Conservation (phyloP, 305 asterid species). For the Salvia sclarea region DNA sequence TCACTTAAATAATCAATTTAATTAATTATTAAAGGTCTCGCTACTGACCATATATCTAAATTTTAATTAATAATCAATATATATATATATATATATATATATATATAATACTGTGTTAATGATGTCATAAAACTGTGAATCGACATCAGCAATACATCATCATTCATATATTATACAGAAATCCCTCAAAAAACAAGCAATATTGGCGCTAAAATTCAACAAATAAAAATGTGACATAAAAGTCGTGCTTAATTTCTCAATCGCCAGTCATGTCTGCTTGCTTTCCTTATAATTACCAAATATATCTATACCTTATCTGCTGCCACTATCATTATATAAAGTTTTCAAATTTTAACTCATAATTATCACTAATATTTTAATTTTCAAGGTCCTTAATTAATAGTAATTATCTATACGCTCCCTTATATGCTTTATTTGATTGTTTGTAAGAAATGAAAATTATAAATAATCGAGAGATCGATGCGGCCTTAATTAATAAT, state of each 20-base stretch:
- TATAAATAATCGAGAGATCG: neutral
- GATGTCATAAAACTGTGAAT: neutral
- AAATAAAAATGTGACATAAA: neutral
- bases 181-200: no score
- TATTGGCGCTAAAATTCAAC: neutral
- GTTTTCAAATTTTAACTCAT: neutral
- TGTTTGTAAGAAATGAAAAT: neutral
- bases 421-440: neutral
- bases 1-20: no score
- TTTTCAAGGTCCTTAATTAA: neutral
- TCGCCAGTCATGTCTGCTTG: neutral
- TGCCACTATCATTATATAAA: neutral
- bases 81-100: no score
- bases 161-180: no score
- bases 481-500: no score
- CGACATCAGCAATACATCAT: neutral
- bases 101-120: no score
- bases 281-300: neutral
- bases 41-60: no score
- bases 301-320: neutral
- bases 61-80: no score
- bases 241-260: neutral
- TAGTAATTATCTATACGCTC: neutral
- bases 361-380: no score
- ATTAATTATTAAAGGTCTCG: no score